These are phyloP conservation scores for Thelephora ganbajun DNA, from an alignment of 768 basidiomycete species.

Conservation along the genomic window DNA sequence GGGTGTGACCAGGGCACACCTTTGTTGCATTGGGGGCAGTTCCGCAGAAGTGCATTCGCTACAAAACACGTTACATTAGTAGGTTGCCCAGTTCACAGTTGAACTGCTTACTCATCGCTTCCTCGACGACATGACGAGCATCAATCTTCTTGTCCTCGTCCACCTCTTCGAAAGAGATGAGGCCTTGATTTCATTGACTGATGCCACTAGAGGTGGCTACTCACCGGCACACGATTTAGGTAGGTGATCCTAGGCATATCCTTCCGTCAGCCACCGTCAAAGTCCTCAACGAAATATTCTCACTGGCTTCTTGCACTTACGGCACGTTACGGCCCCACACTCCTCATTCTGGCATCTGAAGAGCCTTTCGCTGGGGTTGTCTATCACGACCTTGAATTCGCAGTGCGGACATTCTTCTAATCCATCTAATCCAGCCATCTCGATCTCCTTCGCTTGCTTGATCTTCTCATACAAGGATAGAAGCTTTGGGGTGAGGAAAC, in stretches of 20 bases:
- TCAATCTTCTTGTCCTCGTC: conserved; percentile 65
- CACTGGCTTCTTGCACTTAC: conserved; percentile 63
- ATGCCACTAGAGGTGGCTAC: conserved; percentile 1
- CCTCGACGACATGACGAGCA: conserved; percentile 69
- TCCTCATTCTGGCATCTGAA: conserved; percentile 42
- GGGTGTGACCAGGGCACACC: conserved; percentile 25
- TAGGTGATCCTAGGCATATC: conserved; percentile 49
- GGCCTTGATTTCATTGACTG: neutral
- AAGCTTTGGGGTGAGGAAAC: conserved; percentile 54
- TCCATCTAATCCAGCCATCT: conserved; percentile 61
- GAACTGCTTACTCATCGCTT: conserved; percentile 70
- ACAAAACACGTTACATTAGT: conserved; percentile 3
- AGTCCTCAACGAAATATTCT: conserved; percentile 12
- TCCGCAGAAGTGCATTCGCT: conserved; percentile 76
- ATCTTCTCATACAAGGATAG: conserved; percentile 60
- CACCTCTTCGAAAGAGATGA: conserved; percentile 32
- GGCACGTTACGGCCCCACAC: conserved; percentile 67
- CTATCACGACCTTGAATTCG: conserved; percentile 61
- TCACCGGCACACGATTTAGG: conserved; percentile 71
- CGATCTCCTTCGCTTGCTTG: conserved; percentile 66
- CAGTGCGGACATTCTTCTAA: conserved; percentile 88
- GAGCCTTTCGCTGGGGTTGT: conserved; percentile 26
- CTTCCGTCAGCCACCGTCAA: conserved; percentile 2
- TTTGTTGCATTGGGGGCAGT: conserved; percentile 79
- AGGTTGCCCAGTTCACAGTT: neutral